Conservation (phyloP, 176 grass and related monocot genomes). For the Tillandsia fasciculata region DNA sequence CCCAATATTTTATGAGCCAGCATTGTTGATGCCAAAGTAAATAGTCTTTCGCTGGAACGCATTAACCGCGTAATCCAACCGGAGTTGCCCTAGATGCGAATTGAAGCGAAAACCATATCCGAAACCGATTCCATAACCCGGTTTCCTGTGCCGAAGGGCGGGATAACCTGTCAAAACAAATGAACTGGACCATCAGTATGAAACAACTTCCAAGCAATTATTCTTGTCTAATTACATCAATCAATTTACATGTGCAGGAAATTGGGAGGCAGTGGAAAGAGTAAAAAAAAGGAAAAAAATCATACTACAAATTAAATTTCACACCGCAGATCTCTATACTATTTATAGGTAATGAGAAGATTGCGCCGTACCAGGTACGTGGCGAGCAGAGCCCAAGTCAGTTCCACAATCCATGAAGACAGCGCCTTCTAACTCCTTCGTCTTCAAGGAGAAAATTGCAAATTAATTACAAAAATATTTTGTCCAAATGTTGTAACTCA, state of each 20-base stretch:
- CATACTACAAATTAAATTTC: too few relatives aligned
- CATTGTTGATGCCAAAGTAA: slow-evolving; percentile 79
- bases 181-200: neutral
- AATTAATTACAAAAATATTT: slow-evolving; percentile 18
- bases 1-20: slow-evolving; percentile 35
- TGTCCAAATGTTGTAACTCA: neutral
- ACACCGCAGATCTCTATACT: too few relatives aligned
- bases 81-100: slow-evolving; percentile 67
- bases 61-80: slow-evolving; percentile 73
- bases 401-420: slow-evolving; percentile 90
- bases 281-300: too few relatives aligned
- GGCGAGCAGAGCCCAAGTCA: slow-evolving; percentile 74
- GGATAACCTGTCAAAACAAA: slow-evolving; percentile 56
- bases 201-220: neutral
- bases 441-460: slow-evolving; percentile 46
- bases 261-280: too few relatives aligned
- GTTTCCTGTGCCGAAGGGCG: slow-evolving; percentile 74
- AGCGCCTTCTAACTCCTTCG: slow-evolving; percentile 64
- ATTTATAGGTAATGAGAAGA: neutral
- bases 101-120: slow-evolving; percentile 80
- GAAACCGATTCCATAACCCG: slow-evolving; percentile 72
- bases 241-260: neutral
- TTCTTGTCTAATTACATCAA: neutral
- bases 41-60: slow-evolving; percentile 73
- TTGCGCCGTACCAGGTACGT: slow-evolving; percentile 61